Evolutionary conservation across 495 filamentous ascomycete genomes (phyloP).

Genomic region (Parachaetomium inaequale): DNA sequence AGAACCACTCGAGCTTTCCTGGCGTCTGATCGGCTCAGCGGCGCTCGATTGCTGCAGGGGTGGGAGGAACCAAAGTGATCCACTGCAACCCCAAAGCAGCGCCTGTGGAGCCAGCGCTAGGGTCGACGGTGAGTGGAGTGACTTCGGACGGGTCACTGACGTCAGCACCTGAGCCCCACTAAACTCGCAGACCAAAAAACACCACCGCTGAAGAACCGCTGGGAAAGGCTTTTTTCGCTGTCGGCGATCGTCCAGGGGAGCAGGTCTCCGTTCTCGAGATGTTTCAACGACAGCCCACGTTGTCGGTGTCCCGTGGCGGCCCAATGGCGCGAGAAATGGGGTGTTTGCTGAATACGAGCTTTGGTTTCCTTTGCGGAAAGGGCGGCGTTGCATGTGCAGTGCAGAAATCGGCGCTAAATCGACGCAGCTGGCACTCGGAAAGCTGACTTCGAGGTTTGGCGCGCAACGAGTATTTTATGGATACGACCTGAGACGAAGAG

Average conservation of each 20-base stretch:
- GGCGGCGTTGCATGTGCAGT: slow-evolving; percentile 7
- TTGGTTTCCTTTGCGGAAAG: slow-evolving; percentile 7
- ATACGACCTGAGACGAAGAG: background rate
- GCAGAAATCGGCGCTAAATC: slow-evolving; percentile 15
- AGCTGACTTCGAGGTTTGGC: background rate
- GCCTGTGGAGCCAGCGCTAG: slow-evolving; percentile 12
- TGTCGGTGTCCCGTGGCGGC: background rate
- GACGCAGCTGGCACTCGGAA: background rate
- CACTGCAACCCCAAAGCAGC: slow-evolving; percentile 10
- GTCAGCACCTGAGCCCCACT: slow-evolving; percentile 5
- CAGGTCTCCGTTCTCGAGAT: background rate
- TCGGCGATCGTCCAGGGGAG: background rate
- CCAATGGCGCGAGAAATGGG: slow-evolving; percentile 3
- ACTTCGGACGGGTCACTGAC: slow-evolving; percentile 15
- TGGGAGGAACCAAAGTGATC: background rate
- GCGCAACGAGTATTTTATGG: background rate
- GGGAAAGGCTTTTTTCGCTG: background rate
- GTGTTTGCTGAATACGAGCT: slow-evolving; percentile 16
- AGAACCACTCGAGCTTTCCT: background rate
- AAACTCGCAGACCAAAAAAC: background rate
- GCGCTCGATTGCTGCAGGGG: slow-evolving; percentile 6
- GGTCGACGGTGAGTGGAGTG: slow-evolving; percentile 8
- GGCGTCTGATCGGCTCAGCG: slow-evolving; percentile 1
- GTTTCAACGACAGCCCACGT: background rate
- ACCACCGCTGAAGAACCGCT: background rate